A percentile compares a stretch with the other conserved stretches of the same genome.
These are phyloP conservation scores for Alternaria arbusti DNA, from an alignment of 2,329 filamentous ascomycete genomes.

Conservation along the genomic window DNA sequence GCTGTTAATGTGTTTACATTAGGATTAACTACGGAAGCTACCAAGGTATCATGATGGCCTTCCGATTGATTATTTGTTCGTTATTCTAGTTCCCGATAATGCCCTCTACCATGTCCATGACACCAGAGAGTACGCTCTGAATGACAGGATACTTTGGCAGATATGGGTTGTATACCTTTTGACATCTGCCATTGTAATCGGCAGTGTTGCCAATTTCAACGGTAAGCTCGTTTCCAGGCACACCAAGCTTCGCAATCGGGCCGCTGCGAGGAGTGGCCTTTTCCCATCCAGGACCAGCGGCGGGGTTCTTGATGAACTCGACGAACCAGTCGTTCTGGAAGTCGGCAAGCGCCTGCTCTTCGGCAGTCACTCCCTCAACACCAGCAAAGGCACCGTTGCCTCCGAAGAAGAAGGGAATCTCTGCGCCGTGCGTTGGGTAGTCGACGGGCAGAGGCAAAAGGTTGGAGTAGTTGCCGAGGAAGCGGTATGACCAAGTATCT, in stretches of 20 bases:
- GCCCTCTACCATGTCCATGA: background rate
- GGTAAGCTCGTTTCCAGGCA: slow-evolving; percentile 45
- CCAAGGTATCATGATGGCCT: background rate
- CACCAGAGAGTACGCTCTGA: slow-evolving; percentile 13
- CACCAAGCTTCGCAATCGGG: slow-evolving; percentile 42
- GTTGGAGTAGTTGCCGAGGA: slow-evolving; percentile 52
- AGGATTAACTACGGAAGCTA: background rate
- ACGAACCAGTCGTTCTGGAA: slow-evolving; percentile 54
- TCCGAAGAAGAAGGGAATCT: slow-evolving; percentile 56
- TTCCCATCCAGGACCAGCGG: slow-evolving; percentile 52
- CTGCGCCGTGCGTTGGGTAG: slow-evolving; percentile 49
- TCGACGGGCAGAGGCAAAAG: slow-evolving; percentile 31
- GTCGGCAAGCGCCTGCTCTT: slow-evolving; percentile 52
- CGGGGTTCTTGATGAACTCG: slow-evolving; percentile 54
- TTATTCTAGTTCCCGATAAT: slow-evolving; percentile 3
- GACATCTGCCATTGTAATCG: slow-evolving; percentile 46
- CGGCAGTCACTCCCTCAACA: slow-evolving; percentile 44
- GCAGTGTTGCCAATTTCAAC: slow-evolving; percentile 34
- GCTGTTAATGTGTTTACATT: background rate
- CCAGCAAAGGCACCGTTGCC: slow-evolving; percentile 53
- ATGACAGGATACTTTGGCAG: slow-evolving; percentile 30
- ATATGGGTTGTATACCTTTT: slow-evolving; percentile 34
- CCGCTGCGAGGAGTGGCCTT: slow-evolving; percentile 41
- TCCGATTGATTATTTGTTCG: background rate
- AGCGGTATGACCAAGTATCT: slow-evolving; percentile 54